Evolutionary conservation across 2,329 filamentous ascomycete genomes (phyloP).

Genomic region (Fusarium transvaalense): DNA sequence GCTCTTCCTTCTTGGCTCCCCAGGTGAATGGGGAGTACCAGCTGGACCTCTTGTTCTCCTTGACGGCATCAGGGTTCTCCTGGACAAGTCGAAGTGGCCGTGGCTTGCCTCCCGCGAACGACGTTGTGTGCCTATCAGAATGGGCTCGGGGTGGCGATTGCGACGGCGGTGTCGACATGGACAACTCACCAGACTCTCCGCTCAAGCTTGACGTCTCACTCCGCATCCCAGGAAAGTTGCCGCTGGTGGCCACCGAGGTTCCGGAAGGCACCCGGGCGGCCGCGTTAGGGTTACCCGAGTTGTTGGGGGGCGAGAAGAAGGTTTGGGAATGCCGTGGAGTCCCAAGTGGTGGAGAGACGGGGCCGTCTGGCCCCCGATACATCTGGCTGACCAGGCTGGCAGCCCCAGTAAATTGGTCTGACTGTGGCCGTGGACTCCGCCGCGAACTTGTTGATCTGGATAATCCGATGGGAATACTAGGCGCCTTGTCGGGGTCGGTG

Average conservation of each 20-base stretch:
- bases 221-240: slow-evolving; percentile 79
- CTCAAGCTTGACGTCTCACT: slow-evolving; percentile 74
- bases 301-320: slow-evolving; percentile 69
- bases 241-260: slow-evolving; percentile 61
- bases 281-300: slow-evolving; percentile 64
- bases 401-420: slow-evolving; percentile 72
- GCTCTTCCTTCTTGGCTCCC: slow-evolving; percentile 63
- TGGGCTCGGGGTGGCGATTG: slow-evolving; percentile 67
- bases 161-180: slow-evolving; percentile 58
- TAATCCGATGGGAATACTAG: slow-evolving; percentile 77
- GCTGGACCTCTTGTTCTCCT: slow-evolving; percentile 70
- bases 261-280: slow-evolving; percentile 65
- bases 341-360: slow-evolving; percentile 69
- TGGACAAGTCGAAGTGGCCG: slow-evolving; percentile 89
- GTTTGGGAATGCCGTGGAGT: slow-evolving; percentile 72
- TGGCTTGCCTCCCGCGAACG: slow-evolving; percentile 76
- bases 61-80: slow-evolving; percentile 71
- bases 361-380: slow-evolving; percentile 80
- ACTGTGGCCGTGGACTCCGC: slow-evolving; percentile 67
- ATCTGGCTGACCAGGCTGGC: slow-evolving; percentile 88
- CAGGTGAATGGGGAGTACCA: slow-evolving; percentile 73
- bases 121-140: slow-evolving; percentile 67
- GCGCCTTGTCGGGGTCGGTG: slow-evolving; percentile 78
- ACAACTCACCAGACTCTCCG: slow-evolving; percentile 70
- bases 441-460: slow-evolving; percentile 67